Percentiles rank a stretch among this genome's conserved stretches.
phyloP scores from a whole-genome alignment of 495 filamentous ascomycete species.

The Venustampulla echinocandica region DNA sequence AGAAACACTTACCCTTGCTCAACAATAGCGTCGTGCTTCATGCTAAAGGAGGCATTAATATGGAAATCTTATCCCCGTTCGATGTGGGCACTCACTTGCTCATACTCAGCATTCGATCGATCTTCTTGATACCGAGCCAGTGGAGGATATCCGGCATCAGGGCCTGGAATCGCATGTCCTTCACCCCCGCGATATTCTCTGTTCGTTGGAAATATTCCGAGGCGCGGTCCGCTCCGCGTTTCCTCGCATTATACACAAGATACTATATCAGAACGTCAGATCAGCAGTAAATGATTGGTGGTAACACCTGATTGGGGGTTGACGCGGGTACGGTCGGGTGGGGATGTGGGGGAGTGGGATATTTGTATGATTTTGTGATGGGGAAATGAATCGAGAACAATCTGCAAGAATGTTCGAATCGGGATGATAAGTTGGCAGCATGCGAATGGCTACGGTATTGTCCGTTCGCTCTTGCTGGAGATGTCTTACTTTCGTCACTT shows the following conservation, averaged over 20 bases:
- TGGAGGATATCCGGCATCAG: slow-evolving; percentile 98
- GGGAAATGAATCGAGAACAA: slow-evolving; percentile 1
- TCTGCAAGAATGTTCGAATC: slow-evolving; percentile 16
- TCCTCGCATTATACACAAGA: slow-evolving; percentile 92
- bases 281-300: too few relatives aligned
- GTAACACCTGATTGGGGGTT: not conserved
- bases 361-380: not conserved
- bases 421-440: slow-evolving; percentile 18
- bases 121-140: slow-evolving; percentile 98
- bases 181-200: slow-evolving; percentile 94
- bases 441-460: slow-evolving; percentile 14
- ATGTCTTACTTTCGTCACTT: slow-evolving; percentile 75
- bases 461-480: slow-evolving; percentile 6
- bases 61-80: not conserved
- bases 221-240: slow-evolving; percentile 75
- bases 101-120: slow-evolving; percentile 98
- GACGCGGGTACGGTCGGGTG: slow-evolving; percentile 9
- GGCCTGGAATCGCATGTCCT: slow-evolving; percentile 99
- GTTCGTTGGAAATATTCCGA: slow-evolving; percentile 97
- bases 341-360: slow-evolving; percentile 15
- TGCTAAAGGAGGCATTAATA: slow-evolving; percentile 40
- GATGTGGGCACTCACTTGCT: slow-evolving; percentile 58
- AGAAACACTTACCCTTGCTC: slow-evolving; percentile 60
- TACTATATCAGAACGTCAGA: slow-evolving; percentile 38
- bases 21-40: slow-evolving; percentile 99